Percentiles rank a stretch among this genome's conserved stretches.
These are phyloP conservation scores for Citrus sp. DNA, from an alignment of 345 rosid species.

Conservation along the genomic window DNA sequence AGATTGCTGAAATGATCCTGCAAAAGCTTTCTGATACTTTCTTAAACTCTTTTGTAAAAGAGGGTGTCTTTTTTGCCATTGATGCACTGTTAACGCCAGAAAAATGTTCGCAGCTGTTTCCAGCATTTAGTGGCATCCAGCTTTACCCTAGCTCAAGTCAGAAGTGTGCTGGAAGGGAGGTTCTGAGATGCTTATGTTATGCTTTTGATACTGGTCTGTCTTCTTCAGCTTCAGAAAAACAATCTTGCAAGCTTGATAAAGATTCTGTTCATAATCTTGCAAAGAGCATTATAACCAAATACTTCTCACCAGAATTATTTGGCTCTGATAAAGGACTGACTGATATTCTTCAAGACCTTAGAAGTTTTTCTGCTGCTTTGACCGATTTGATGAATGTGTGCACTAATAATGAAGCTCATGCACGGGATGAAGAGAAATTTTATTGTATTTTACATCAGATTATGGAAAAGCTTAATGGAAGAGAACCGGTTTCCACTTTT, in stretches of 20 bases:
- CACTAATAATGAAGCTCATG: constrained; percentile 22
- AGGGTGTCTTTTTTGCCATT: constrained; percentile 79
- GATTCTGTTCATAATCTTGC: constrained; percentile 67
- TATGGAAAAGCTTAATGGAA: constrained; percentile 61
- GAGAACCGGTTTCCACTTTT: constrained; percentile 84
- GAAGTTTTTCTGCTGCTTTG: constrained; percentile 53
- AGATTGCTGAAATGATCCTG: constrained; percentile 65
- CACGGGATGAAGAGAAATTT: constrained; percentile 52
- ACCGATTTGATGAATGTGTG: constrained; percentile 42
- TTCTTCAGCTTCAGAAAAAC: constrained; percentile 34
- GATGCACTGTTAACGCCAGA: constrained; percentile 58
- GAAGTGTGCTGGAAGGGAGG: constrained; percentile 47
- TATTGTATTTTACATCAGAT: constrained; percentile 46
- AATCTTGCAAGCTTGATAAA: constrained; percentile 62
- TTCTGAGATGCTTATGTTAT: constrained; percentile 74
- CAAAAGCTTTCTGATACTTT: constrained; percentile 61
- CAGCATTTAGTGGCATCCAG: constrained; percentile 37
- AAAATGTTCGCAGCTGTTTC: constrained; percentile 46
- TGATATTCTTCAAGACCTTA: constrained; percentile 77
- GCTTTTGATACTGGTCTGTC: constrained; percentile 45
- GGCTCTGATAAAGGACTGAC: constrained; percentile 68
- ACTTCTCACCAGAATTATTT: constrained; percentile 55
- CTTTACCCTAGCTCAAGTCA: constrained; percentile 44
- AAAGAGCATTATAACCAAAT: constrained; percentile 51
- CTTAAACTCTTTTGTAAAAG: constrained; percentile 70